Conservation (phyloP, 225 moss, liverwort and hornwort genomes). For the Ulota crispa region DNA sequence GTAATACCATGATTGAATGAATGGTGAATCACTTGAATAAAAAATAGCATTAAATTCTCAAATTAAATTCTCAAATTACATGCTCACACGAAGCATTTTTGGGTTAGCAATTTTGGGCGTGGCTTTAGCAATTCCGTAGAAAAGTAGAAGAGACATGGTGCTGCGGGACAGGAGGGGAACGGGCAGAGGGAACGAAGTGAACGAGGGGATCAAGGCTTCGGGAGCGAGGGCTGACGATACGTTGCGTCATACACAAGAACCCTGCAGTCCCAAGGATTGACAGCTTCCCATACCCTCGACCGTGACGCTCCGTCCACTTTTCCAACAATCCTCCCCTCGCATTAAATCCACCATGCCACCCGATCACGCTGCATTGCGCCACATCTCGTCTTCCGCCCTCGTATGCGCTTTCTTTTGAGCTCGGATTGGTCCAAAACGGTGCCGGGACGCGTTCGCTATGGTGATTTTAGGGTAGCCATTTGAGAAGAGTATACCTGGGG, state of each 20-base stretch:
- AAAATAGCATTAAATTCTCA: no score
- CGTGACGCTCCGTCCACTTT: neutral
- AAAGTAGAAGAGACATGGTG: no score
- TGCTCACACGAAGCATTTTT: no score
- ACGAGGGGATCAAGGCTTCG: neutral
- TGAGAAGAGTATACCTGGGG: neutral
- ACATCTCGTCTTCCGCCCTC: neutral
- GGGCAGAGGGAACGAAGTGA: neutral
- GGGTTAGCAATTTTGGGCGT: no score
- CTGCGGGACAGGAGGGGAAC: no score
- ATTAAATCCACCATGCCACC: neutral
- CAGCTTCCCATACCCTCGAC: conserved; percentile 14
- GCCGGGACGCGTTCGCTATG: neutral
- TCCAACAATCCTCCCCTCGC: neutral
- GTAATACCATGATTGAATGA: no score
- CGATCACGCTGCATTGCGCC: conserved; percentile 3
- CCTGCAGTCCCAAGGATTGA: conserved; percentile 17
- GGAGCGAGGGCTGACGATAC: conserved; percentile 19
- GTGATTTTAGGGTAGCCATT: neutral
- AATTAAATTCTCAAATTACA: no score
- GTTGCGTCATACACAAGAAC: conserved; percentile 13
- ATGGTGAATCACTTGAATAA: no score
- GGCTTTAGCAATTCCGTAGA: no score
- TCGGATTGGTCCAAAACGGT: neutral
- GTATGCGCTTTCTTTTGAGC: neutral